These are phyloP conservation scores for Populus tomentosa DNA, from an alignment of 441 rosid species.

Conservation along the genomic window DNA sequence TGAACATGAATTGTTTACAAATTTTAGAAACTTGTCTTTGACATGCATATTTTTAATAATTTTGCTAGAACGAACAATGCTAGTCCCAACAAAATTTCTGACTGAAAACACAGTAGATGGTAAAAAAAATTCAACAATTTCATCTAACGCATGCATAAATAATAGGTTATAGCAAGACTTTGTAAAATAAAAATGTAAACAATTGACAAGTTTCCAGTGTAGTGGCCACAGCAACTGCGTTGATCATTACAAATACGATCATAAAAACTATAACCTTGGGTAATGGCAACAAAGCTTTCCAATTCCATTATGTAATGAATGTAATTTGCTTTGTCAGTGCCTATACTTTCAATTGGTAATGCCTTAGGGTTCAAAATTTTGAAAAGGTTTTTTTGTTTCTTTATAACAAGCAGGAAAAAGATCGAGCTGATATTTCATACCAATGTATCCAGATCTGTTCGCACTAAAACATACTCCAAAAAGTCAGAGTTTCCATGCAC, in stretches of 20 bases:
- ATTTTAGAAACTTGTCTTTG: neutral
- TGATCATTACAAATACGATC: neutral
- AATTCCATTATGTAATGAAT: neutral
- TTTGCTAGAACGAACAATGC: neutral
- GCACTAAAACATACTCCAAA: conserved; percentile 94
- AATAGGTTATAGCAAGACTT: neutral
- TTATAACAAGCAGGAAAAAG: neutral
- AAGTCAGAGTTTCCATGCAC: conserved; percentile 94
- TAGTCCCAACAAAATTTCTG: neutral
- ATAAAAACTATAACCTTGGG: neutral
- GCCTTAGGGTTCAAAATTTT: neutral
- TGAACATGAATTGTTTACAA: neutral
- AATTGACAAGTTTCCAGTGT: neutral
- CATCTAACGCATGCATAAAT: neutral
- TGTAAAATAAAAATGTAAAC: neutral
- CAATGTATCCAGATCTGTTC: conserved; percentile 96
- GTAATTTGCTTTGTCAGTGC: neutral
- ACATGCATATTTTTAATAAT: neutral
- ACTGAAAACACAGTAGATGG: neutral
- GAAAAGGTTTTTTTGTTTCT: neutral
- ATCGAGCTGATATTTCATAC: conserved; percentile 39
- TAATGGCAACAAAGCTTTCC: neutral
- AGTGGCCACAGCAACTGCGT: neutral
- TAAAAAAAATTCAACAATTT: neutral
- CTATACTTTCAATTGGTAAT: neutral